Percentiles rank a stretch among this genome's conserved stretches.
Conservation (phyloP, 1,284 basidiomycete species). For the Microstroma glucosiphilum region DNA sequence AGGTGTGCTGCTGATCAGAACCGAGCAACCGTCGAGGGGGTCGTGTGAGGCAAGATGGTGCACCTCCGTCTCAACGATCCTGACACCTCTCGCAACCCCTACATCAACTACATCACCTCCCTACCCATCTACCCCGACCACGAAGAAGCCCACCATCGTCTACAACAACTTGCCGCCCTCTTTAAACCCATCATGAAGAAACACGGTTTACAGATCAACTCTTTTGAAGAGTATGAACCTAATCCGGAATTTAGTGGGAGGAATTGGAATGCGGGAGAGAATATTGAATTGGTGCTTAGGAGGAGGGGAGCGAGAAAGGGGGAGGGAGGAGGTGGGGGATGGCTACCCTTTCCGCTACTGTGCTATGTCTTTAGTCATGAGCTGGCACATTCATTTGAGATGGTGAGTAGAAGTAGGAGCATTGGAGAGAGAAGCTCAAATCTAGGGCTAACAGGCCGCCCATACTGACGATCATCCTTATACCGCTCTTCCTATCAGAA, state of each 20-base stretch:
- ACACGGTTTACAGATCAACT: slow-evolving; percentile 37
- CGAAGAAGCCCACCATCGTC: slow-evolving; percentile 23
- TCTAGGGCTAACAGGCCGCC: no score
- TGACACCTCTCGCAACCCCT: slow-evolving; percentile 30
- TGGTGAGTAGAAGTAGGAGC: slow-evolving; percentile 10
- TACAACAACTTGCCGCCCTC: slow-evolving; percentile 31
- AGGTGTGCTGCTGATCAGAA: no score
- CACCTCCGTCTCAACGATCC: slow-evolving; percentile 37
- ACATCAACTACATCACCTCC: slow-evolving; percentile 37
- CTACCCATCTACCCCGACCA: slow-evolving; percentile 21
- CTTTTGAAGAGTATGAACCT: slow-evolving; percentile 34
- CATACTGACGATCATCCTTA: slow-evolving; percentile 13
- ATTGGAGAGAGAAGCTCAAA: no score
- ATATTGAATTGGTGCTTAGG: slow-evolving; percentile 32
- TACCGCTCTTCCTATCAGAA: slow-evolving; percentile 7
- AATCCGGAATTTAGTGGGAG: slow-evolving; percentile 38
- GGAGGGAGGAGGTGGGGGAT: slow-evolving; percentile 18
- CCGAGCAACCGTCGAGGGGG: no score
- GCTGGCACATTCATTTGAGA: slow-evolving; percentile 36
- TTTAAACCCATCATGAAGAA: slow-evolving; percentile 38
- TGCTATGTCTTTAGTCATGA: slow-evolving; percentile 39
- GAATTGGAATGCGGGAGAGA: slow-evolving; percentile 41
- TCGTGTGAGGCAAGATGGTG: no score
- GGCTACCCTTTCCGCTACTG: slow-evolving; percentile 30
- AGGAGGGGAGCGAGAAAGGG: slow-evolving; percentile 7